phyloP scores from a whole-genome alignment of 2,329 filamentous ascomycete species.

The Fusarium compactum region DNA sequence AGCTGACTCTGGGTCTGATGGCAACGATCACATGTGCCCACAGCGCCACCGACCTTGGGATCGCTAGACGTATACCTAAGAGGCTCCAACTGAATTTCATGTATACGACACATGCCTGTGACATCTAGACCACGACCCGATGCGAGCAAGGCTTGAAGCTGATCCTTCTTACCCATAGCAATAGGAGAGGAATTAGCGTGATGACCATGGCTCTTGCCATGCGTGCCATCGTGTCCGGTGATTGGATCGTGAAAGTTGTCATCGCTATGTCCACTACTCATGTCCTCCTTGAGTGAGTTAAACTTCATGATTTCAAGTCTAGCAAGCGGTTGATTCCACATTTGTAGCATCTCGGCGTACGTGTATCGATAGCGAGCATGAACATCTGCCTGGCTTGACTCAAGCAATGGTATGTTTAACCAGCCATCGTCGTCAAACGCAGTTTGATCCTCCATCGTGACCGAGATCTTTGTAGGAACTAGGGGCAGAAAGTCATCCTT shows the following conservation, averaged over 20 bases:
- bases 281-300: slow-evolving; percentile 68
- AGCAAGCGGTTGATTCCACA: slow-evolving; percentile 72
- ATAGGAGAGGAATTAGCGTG: slow-evolving; percentile 63
- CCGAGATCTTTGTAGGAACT: slow-evolving; percentile 64
- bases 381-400: slow-evolving; percentile 60
- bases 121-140: slow-evolving; percentile 71
- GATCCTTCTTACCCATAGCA: slow-evolving; percentile 67
- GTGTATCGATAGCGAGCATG: slow-evolving; percentile 72
- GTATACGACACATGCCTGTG: slow-evolving; percentile 71
- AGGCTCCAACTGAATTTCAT: slow-evolving; percentile 72
- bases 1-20: slow-evolving; percentile 68
- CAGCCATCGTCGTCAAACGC: slow-evolving; percentile 77
- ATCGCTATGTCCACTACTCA: slow-evolving; percentile 46
- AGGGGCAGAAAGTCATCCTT: slow-evolving; percentile 61
- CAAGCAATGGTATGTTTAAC: slow-evolving; percentile 69
- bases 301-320: slow-evolving; percentile 77
- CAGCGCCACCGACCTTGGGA: slow-evolving; percentile 58
- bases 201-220: slow-evolving; percentile 51
- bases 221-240: slow-evolving; percentile 55
- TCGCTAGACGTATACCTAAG: slow-evolving; percentile 60
- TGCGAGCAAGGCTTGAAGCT: slow-evolving; percentile 62
- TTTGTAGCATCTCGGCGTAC: slow-evolving; percentile 76
- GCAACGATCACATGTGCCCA: slow-evolving; percentile 65
- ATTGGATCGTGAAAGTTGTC: slow-evolving; percentile 53
- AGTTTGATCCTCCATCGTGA: slow-evolving; percentile 71